Evolutionary conservation across 148 eudicot genomes (phyloP).

Genomic region (Oxyria digyna): DNA sequence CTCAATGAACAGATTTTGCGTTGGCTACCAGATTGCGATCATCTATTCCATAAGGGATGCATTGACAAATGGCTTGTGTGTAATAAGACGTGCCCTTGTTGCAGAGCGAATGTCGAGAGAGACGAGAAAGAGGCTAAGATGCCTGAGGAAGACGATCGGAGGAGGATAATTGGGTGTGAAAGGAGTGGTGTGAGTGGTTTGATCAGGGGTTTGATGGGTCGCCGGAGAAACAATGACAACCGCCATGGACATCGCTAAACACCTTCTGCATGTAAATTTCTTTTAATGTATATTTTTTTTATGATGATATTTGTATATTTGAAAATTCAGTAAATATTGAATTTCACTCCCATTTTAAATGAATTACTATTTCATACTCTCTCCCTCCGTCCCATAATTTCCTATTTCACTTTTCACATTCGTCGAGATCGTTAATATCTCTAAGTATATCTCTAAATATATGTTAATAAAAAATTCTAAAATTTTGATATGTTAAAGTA

Average conservation of each 20-base stretch:
- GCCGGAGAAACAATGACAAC: background rate
- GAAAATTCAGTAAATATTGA: no score
- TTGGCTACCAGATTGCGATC: slow-evolving; percentile 11
- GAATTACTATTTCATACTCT: no score
- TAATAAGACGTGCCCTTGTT: slow-evolving; percentile 8
- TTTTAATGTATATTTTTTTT: background rate
- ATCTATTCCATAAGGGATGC: slow-evolving; percentile 1
- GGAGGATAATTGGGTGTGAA: slow-evolving; percentile 1
- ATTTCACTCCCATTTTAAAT: no score
- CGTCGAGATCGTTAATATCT: no score
- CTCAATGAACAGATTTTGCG: background rate
- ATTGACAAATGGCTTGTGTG: slow-evolving; percentile 5
- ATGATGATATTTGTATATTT: no score
- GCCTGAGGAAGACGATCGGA: slow-evolving; percentile 2
- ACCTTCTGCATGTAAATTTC: background rate
- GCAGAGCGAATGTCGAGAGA: slow-evolving; percentile 2
- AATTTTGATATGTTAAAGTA: no score
- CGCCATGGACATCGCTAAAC: background rate
- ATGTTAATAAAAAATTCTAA: no score
- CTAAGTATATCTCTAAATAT: no score
- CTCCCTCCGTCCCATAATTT: no score
- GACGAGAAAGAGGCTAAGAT: background rate
- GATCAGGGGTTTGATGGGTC: slow-evolving; percentile 1
- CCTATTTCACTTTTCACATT: no score
- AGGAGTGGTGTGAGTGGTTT: background rate